A percentile compares a stretch with the other conserved stretches of the same genome.
phyloP scores from a whole-genome alignment of 2,329 filamentous ascomycete genomes.

The Aspergillus costaricaensis region DNA sequence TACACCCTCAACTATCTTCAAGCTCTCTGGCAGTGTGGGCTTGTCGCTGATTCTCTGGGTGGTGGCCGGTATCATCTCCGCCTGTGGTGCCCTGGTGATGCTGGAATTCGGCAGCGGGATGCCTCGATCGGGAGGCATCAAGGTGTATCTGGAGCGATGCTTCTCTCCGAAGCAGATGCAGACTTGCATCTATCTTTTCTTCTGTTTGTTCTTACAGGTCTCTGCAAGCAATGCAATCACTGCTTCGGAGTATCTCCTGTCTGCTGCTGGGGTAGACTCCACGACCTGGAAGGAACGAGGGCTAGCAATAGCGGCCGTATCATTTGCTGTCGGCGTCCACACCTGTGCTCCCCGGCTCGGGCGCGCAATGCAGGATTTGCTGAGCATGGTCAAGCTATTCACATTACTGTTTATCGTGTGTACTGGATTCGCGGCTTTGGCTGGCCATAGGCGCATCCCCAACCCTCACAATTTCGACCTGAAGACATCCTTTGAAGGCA shows the following conservation, averaged over 20 bases:
- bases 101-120: constrained; percentile 51
- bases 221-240: constrained; percentile 31
- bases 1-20: constrained; percentile 59
- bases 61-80: constrained; percentile 50
- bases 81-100: constrained; percentile 51
- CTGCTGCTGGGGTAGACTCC: constrained; percentile 24
- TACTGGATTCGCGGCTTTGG: constrained; percentile 43
- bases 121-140: constrained; percentile 50
- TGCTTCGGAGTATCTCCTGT: constrained; percentile 26
- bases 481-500: constrained; percentile 21
- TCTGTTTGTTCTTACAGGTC: constrained; percentile 44
- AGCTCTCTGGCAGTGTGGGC: constrained; percentile 57
- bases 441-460: constrained; percentile 39
- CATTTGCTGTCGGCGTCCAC: constrained; percentile 46
- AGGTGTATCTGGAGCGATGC: constrained; percentile 51
- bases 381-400: constrained; percentile 50
- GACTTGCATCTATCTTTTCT: constrained; percentile 52
- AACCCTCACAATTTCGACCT: constrained; percentile 46
- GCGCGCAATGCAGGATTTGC: constrained; percentile 46
- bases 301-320: constrained; percentile 29
- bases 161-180: constrained; percentile 50
- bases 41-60: constrained; percentile 58
- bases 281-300: constrained; percentile 31
- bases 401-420: constrained; percentile 48
- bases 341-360: constrained; percentile 43